Evolutionary conservation across 106 monocot species (phyloP), one percentile per base, ranked within the genome.

Genomic region (Cymbidium sinense): DNA sequence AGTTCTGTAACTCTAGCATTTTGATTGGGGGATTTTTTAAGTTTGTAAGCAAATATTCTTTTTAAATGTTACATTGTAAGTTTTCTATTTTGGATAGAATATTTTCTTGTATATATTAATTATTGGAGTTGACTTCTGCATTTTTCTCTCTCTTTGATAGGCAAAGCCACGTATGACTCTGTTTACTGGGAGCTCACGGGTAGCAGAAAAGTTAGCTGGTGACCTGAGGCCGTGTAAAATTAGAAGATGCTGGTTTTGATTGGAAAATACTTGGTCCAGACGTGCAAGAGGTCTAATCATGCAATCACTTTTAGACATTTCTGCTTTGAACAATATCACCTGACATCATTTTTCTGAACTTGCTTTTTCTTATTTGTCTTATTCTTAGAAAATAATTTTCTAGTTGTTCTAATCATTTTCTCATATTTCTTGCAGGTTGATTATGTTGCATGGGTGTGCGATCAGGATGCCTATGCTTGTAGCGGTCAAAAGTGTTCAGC

Each of bases 221-320:
- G 96, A 94, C 51, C 78, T 94, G 15, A 82, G 96, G 94, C 10
- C 87, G 90, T 50, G 82, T 98, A 31, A 98, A 88, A 86, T 82
- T 98, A 78, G 94, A 98, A 86, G 96, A 94, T 94, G 94, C 96
- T 52, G 94, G 96, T 79, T 98, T 92, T 94, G 96, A 98, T 74
- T 98, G 96, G 96, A 98, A 98, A 87, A 92, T 98, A 34, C 90
- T 98, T 78, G 94, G 96, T 80, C 96, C 96, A 58, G 96, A 98
- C 86, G 96, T 98, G 71, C 85, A 98, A 78, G 86, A 91, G 91
- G 94, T 98, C 70, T 55, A 11, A 5, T 21, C 54, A 6, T 70
- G 11, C 8, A 7, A 52, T 30, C 35, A 33, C 30, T 51, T 39
- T 65, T 39, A 13, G 58, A 34, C 34, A 39, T 19, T 43, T 12